Base-by-base conservation (phyloP, 192 early-diverging fungal genomes). In the Coemansia sp. region DNA sequence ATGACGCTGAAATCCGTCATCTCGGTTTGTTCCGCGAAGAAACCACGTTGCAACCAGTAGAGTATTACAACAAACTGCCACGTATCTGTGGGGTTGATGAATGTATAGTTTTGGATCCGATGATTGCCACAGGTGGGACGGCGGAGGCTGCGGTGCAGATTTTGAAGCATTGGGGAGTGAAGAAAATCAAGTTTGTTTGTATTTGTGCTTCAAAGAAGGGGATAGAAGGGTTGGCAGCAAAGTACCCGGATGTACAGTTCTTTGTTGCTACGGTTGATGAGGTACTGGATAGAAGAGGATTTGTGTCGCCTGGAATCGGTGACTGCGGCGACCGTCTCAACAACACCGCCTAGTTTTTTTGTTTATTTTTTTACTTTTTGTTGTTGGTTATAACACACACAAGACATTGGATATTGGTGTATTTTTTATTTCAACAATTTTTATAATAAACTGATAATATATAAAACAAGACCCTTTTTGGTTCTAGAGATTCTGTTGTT, bases 61-160 rank as follows among this genome's bases (percentile, higher is more conserved):
- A 95, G 72, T 95, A 95, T 77, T 95, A 93, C 82, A 95, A 95
- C 75, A 95, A 94, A 71, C 80, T 95, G 28, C 93, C 93, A 6
- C 64, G 72, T n/a, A 64, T 73, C 8, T 89, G 89, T 58, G 82
- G 83, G 20, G 83, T 90, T 8, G 88, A 92, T 61, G 62, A 87
- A 48, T 91, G 90, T 50, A 71, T 91, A 60, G 82, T 94, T 30
- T 61, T 95, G 2, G 93, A 95, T 69, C 93, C 93, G 7, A 88
- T 93, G 81, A 81, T 93, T 33, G 93, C 92, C 11, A 95, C 93
- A 0, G 89, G 89, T 48, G 89, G 86, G 20, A 93, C 92, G 0
- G 90, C 91, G 17, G 83, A 90, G 28, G 91, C 92, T 1, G 86
- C 91, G 1, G 79, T 93, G 63, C 83, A 89, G 67, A 91, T 93